Evolutionary conservation across 2,329 filamentous ascomycete genomes (phyloP).

Genomic region (Coniochaeta prunicola): DNA sequence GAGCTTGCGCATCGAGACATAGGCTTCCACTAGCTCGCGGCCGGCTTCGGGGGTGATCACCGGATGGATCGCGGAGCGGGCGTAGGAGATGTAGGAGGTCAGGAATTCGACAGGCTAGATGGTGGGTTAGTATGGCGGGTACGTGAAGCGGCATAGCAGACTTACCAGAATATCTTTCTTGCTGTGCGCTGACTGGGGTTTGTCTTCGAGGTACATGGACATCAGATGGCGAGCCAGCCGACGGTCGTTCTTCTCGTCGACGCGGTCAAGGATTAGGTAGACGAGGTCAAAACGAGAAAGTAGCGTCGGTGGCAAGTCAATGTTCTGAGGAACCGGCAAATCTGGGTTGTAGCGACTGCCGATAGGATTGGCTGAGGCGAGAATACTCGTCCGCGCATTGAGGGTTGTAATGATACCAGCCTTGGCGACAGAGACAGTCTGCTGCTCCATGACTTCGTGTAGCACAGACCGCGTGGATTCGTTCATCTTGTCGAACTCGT

Average conservation of each 20-base stretch:
- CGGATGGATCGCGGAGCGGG: conserved; percentile 78
- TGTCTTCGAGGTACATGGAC: conserved; percentile 94
- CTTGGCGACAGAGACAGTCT: conserved; percentile 79
- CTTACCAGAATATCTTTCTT: conserved; percentile 73
- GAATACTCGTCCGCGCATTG: conserved; percentile 90
- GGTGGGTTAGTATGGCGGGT: conserved; percentile 17
- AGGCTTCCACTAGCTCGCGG: conserved; percentile 76
- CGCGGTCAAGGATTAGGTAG: conserved; percentile 89
- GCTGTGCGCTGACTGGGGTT: conserved; percentile 72
- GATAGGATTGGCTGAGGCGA: conserved; percentile 96
- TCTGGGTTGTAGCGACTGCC: conserved; percentile 97
- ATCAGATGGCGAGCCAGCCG: conserved; percentile 87
- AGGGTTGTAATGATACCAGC: conserved; percentile 95
- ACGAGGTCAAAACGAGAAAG: conserved; percentile 95
- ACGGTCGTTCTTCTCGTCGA: conserved; percentile 84
- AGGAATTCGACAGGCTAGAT: conserved; percentile 83
- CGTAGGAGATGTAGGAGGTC: conserved; percentile 95
- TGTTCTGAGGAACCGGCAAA: conserved; percentile 93
- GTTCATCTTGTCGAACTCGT: conserved; percentile 84
- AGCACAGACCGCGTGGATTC: conserved; percentile 72
- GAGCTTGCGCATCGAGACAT: conserved; percentile 91
- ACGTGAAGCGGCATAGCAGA: conserved; percentile 9
- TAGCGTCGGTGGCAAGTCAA: conserved; percentile 90
- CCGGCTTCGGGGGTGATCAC: conserved; percentile 72
- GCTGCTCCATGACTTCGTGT: conserved; percentile 84